Base-by-base conservation (phyloP, 345 rosid species). In the Leavenworthia alabamica region DNA sequence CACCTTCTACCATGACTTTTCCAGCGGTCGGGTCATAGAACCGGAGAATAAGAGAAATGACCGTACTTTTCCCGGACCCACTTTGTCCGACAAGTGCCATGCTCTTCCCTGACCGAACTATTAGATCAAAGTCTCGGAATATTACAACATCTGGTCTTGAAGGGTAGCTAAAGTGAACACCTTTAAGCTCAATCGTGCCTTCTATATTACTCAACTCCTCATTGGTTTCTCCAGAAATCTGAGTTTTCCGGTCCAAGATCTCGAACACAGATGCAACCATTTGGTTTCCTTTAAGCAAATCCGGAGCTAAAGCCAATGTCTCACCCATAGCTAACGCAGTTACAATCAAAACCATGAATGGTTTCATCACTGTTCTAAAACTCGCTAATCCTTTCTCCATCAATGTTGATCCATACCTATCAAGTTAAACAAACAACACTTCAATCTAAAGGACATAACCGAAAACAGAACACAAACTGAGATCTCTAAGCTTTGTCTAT, bases 281-380 rank as follows among this genome's bases (percentile, higher is more conserved):
- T 58, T 92, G 98, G 79, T 92, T 86, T 57, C 98, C 98, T 80
- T 89, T 92, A 2, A 92, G 64, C 49, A 92, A 79, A 76, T 92
- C 97, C 0, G 97, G 99, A 5, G 91, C 83, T 75, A 89, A 39
- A 28, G 96, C 98, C 69, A 92, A 68, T 13, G 93, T 85, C 67
- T 86, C 98, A 29, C 98, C 98, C 98, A 92, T 92, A 46, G 94
- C 98, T 72, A 92, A 72, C 9, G 98, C 98, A 0, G 97, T 89
- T 27, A 92, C 89, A 13, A 92, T 92, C 80, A 92, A 68, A 68
- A 92, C 96, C 95, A 92, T 86, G 73, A 92, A 92, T 29, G 98
- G 75, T 54, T 92, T 92, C 97, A 92, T 92, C 31, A 89, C 80
- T 2, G 95, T 76, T 77, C 83, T 86, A 66, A 92, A 92, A 66